Evolutionary conservation across 768 basidiomycete species (phyloP).

Genomic region (Cystoderma amianthinum): DNA sequence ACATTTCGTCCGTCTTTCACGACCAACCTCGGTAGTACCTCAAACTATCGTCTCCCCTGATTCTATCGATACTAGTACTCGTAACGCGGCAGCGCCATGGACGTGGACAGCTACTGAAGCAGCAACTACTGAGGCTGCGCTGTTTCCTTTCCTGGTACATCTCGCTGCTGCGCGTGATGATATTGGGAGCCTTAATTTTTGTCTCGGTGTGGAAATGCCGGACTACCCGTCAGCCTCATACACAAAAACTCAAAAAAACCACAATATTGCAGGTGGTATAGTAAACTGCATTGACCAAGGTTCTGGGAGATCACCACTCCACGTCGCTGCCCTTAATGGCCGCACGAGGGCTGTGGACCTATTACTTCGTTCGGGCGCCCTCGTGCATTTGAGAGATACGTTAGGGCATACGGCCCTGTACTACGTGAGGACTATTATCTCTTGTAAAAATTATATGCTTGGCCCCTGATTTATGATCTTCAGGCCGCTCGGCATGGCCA

Average conservation of each 20-base stretch:
- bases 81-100: conserved; percentile 60
- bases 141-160: conserved; percentile 75
- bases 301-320: conserved; percentile 70
- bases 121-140: conserved; percentile 56
- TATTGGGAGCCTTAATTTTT: conserved; percentile 51
- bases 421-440: conserved; percentile 58
- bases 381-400: conserved; percentile 75
- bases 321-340: conserved; percentile 72
- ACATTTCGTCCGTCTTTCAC: conserved; percentile 61
- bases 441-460: too few species aligned
- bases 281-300: conserved; percentile 68
- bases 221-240: conserved; percentile 13
- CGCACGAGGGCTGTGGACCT: conserved; percentile 33
- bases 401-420: conserved; percentile 83
- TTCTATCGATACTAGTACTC: conserved; percentile 27
- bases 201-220: conserved; percentile 29
- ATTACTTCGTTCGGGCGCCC: conserved; percentile 66
- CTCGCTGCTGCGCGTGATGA: conserved; percentile 73
- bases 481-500: conserved; percentile 76
- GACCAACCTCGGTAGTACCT: conserved; percentile 24
- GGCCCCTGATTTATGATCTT: not conserved
- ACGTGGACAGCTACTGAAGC: conserved; percentile 75
- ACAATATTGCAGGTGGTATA: conserved; percentile 55
- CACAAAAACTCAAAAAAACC: conserved; percentile 19
- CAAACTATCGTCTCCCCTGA: conserved; percentile 31